phyloP scores from a whole-genome alignment of 2,329 filamentous ascomycete species.

The Rasamsonia emersonii region DNA sequence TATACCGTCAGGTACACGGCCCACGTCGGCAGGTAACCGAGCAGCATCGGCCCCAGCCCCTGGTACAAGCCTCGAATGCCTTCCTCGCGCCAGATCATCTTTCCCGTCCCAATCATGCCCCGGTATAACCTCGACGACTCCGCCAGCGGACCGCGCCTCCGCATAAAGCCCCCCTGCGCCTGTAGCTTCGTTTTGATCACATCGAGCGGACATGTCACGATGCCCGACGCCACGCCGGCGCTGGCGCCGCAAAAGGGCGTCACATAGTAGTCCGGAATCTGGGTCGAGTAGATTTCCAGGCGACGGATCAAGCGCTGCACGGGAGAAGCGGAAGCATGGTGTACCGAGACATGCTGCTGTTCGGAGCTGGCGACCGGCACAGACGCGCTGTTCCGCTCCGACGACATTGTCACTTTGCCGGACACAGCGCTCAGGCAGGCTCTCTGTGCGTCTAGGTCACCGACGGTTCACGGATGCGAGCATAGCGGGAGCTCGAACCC shows the following conservation, averaged over 20 bases:
- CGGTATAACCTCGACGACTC: slow-evolving; percentile 60
- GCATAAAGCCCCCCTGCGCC: slow-evolving; percentile 75
- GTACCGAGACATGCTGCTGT: slow-evolving; percentile 18
- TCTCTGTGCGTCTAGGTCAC: slow-evolving; percentile 31
- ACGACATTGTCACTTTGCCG: slow-evolving; percentile 41
- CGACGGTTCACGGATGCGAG: slow-evolving; percentile 34
- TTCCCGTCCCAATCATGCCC: slow-evolving; percentile 78
- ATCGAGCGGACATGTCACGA: slow-evolving; percentile 94
- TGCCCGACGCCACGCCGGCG: slow-evolving; percentile 83
- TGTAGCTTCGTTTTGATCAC: slow-evolving; percentile 99
- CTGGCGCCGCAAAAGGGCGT: slow-evolving; percentile 80
- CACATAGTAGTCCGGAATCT: slow-evolving; percentile 51
- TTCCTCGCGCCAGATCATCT: slow-evolving; percentile 78
- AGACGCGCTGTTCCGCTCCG: slow-evolving; percentile 34
- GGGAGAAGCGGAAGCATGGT: slow-evolving; percentile 13
- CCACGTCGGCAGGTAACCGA: slow-evolving; percentile 96
- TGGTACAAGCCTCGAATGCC: slow-evolving; percentile 86
- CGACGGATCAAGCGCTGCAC: slow-evolving; percentile 25
- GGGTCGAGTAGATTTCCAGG: slow-evolving; percentile 35
- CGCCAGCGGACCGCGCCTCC: slow-evolving; percentile 28
- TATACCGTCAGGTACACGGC: slow-evolving; percentile 97
- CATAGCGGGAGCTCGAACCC: slow-evolving; percentile 32
- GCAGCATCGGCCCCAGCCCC: slow-evolving; percentile 84
- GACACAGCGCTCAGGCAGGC: slow-evolving; percentile 27
- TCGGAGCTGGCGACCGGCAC: slow-evolving; percentile 21